Evolutionary conservation across 139 green algal species (phyloP).

Genomic region (Chlorella sp.): DNA sequence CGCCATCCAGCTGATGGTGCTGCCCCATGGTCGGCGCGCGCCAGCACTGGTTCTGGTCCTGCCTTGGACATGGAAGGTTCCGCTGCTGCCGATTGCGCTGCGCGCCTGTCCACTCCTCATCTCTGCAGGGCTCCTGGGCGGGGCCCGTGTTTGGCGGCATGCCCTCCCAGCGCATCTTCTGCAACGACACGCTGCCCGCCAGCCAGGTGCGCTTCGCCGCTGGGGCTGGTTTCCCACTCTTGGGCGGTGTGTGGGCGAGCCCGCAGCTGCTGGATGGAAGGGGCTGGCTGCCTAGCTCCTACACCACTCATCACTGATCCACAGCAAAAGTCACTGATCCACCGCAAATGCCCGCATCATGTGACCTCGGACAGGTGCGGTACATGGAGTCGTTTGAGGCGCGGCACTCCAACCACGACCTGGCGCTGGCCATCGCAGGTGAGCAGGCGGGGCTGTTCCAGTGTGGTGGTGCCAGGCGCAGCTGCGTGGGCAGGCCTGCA

Average conservation of each 20-base stretch:
- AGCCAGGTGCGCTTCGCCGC: slow-evolving; percentile 10
- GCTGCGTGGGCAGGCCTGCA: neutral
- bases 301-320: too few relatives aligned
- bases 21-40: too few relatives aligned
- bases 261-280: too few relatives aligned
- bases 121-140: slow-evolving; percentile 62
- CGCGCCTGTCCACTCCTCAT: too few relatives aligned
- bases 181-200: slow-evolving; percentile 32
- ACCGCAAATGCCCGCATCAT: too few relatives aligned
- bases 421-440: slow-evolving; percentile 55
- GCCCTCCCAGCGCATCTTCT: slow-evolving; percentile 34
- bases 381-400: slow-evolving; percentile 94
- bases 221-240: neutral
- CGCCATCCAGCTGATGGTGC: too few relatives aligned
- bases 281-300: too few relatives aligned
- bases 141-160: slow-evolving; percentile 54
- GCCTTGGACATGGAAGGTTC: too few relatives aligned
- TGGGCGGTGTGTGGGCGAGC: too few relatives aligned
- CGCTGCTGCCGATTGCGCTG: neutral
- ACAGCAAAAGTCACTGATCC: too few relatives aligned
- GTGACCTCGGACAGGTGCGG: slow-evolving; percentile 34
- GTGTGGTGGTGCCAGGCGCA: too few relatives aligned
- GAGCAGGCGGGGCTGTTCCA: neutral
- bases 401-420: slow-evolving; percentile 78
- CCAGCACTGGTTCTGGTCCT: too few relatives aligned